Conservation (phyloP, 2,329 filamentous ascomycete species). For the Sporothrix brunneoviolacea region DNA sequence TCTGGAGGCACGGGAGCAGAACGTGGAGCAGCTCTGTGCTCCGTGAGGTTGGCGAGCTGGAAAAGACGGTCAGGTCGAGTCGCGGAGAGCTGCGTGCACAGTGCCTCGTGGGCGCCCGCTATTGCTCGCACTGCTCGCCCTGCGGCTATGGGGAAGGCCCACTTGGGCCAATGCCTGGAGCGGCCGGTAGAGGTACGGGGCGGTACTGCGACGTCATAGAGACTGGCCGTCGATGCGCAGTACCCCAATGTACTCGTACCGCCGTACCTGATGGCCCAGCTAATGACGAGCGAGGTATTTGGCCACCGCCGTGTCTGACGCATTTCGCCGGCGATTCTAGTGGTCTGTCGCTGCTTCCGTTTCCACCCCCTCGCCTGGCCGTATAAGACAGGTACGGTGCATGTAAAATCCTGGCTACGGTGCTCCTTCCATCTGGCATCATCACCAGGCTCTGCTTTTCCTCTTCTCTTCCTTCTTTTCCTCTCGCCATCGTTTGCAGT, state of each 20-base stretch:
- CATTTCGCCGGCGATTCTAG: constrained; percentile 9
- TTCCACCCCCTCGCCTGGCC: constrained; percentile 1
- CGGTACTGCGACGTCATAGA: too few species aligned
- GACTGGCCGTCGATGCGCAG: neutral
- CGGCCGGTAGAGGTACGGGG: constrained; percentile 2
- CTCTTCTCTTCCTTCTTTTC: too few species aligned
- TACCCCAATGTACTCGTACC: constrained; percentile 5
- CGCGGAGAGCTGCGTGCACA: neutral
- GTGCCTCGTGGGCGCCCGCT: neutral
- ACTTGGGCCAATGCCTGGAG: constrained; percentile 1
- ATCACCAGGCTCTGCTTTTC: constrained; percentile 11
- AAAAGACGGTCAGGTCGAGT: constrained; percentile 7
- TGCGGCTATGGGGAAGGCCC: constrained; percentile 8
- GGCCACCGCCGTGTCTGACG: constrained; percentile 9
- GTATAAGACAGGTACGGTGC: constrained; percentile 8
- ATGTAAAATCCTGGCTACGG: constrained; percentile 2
- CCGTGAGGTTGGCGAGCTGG: too few species aligned
- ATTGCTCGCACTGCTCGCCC: constrained; percentile 2
- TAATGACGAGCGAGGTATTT: constrained; percentile 19
- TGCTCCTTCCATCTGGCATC: constrained; percentile 4
- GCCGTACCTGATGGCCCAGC: constrained; percentile 1
- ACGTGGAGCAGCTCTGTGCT: too few species aligned
- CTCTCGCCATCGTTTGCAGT: neutral
- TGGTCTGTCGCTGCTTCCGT: constrained; percentile 5
- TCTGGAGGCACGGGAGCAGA: neutral